Evolutionary conservation across 805 yeast genomes (phyloP), one percentile per base, ranked within the genome.

Genomic region (Cyberlindnera maclurae): DNA sequence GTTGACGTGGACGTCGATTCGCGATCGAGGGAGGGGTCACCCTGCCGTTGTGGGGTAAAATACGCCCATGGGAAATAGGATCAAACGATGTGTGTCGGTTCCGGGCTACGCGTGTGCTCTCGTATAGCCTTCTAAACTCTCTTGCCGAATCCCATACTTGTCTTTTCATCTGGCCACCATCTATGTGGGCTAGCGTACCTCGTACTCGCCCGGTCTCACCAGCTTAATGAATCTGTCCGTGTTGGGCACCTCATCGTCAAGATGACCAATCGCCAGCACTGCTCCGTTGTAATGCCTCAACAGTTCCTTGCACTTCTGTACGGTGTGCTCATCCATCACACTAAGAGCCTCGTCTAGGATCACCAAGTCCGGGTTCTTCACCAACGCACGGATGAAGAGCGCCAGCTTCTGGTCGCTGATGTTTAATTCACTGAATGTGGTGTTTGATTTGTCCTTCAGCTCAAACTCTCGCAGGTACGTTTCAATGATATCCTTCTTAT

Each of bases 311-410:
- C 87, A 82, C 35, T 63, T 67, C 29, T 65, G 65, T 42, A 80
- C 67, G 26, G 73, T 69, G 15, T 68, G 73, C 38, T 77, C 79
- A 29, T 82, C 84, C 93, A 90, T 85, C 12, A 88, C 94, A 16
- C 95, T 84, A 42, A 90, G 76, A 0, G 97, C 95, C 64, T 90
- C 98, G 59, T 90, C 98, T 3, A 90, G 64, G 34, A 90, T 81
- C 37, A 90, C 65, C 1, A 90, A 63, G 35, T 75, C 73, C 0
- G 98, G 98, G 45, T 75, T 65, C 57, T 84, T 86, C 31, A 86
- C 69, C 13, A 90, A 54, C 2, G 96, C 82, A 40, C 98, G 67
- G 17, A 88, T 61, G 49, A 93, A 79, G 18, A 90, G 63, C 0
- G 77, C 75, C 11, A 86, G 59, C 54, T 90, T 90, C 59, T 90